These are phyloP conservation scores for Trichosporon sp. DNA, from an alignment of 1,284 basidiomycete species.

Conservation along the genomic window DNA sequence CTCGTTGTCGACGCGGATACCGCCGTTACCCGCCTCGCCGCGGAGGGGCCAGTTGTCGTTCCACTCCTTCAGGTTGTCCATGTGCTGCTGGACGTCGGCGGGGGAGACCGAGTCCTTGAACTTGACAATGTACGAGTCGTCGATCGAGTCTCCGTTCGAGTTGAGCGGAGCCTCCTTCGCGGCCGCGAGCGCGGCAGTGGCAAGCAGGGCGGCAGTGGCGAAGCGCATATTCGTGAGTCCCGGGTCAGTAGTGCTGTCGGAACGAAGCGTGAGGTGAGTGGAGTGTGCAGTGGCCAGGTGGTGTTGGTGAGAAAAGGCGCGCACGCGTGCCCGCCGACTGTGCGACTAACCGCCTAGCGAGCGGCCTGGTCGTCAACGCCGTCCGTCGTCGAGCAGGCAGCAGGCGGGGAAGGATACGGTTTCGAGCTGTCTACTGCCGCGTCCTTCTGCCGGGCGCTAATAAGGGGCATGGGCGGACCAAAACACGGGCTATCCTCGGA, in stretches of 20 bases:
- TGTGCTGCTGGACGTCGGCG: not conserved
- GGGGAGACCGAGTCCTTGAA: not conserved
- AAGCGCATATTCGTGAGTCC: not conserved
- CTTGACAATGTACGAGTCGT: not conserved
- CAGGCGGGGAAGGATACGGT: not conserved
- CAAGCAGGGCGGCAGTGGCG: not conserved
- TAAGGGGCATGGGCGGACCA: not conserved
- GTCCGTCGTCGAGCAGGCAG: not conserved
- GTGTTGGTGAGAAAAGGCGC: not conserved
- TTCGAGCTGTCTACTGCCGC: not conserved
- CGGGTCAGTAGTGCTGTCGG: not conserved
- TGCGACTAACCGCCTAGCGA: too few species aligned
- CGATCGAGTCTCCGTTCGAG: not conserved
- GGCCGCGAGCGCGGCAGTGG: not conserved
- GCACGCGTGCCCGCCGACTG: not conserved
- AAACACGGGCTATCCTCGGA: not conserved
- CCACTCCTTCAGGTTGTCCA: conserved; percentile 1
- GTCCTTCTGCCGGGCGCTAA: not conserved
- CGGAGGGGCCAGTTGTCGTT: not conserved
- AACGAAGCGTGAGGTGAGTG: not conserved
- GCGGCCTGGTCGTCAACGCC: not conserved
- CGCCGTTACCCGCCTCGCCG: conserved; percentile 1
- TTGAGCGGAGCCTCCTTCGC: not conserved
- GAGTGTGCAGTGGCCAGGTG: not conserved
- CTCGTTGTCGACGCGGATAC: not conserved